A percentile compares a stretch with the other conserved stretches of the same genome.
Conservation (phyloP, 1,139 yeast genomes). For the Sugiyamaella neomexicana region DNA sequence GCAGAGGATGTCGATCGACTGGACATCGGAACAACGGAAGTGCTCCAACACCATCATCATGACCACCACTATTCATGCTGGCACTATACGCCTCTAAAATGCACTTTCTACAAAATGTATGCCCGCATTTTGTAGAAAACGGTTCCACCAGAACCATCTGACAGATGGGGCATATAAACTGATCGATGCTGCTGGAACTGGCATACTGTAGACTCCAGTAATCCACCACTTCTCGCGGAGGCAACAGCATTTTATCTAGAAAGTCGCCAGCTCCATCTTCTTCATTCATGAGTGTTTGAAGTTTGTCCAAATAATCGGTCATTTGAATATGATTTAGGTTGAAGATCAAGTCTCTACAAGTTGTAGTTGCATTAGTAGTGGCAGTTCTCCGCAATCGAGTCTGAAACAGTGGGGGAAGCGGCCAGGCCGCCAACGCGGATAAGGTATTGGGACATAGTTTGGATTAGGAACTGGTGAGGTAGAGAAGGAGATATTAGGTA, state of each 20-base stretch:
- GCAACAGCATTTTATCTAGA: constrained; percentile 7
- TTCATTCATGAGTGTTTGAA: constrained; percentile 1
- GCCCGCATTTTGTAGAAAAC: constrained; percentile 40
- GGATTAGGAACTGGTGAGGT: no score
- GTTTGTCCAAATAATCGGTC: constrained; percentile 2
- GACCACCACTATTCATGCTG: constrained; percentile 5
- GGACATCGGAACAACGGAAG: constrained; percentile 51
- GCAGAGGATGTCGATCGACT: constrained; percentile 56
- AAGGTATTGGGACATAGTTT: no score
- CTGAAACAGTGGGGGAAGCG: neutral
- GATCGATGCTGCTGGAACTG: constrained; percentile 43
- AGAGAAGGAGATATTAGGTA: no score
- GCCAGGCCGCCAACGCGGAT: neutral
- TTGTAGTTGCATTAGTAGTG: neutral
- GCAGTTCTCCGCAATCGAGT: neutral
- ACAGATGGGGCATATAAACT: constrained; percentile 43
- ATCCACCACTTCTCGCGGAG: constrained; percentile 23
- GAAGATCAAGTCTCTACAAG: no score
- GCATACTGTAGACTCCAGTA: constrained; percentile 39
- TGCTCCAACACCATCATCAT: constrained; percentile 15
- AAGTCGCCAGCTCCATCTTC: neutral
- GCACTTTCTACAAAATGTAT: constrained; percentile 39
- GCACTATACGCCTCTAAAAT: constrained; percentile 24
- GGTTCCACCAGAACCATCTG: constrained; percentile 39
- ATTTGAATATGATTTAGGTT: no score